Evolutionary conservation across 2,329 filamentous ascomycete species (phyloP), one percentile per base, ranked within the genome.

Genomic region (Alternaria sp.): DNA sequence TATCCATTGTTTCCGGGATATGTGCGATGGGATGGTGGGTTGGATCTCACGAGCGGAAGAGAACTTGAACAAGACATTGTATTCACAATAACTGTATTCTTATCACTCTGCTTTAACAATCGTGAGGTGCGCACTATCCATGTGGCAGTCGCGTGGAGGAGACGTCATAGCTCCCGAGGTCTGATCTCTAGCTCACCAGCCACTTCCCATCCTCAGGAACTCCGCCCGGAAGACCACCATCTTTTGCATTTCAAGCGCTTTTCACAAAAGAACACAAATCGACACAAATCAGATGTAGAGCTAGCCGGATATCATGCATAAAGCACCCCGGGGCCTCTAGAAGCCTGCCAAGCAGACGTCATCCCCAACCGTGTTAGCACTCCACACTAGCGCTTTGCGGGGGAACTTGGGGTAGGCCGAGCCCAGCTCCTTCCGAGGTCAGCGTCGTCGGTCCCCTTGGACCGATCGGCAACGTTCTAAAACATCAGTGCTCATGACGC

Each of bases 341-440:
- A 41, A 33, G n/a, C 46, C 44, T 25, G 15, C 14, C 46, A 26
- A 25, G 26, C 43, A 43, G 43, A 46, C 46, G 47, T 28, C 14
- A n/a, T 33, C 21, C 55, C 55, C n/a, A 43, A 47, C 53, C 18
- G 33, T 44, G 60, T 30, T 63, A 63, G 60, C 26, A 58, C 50
- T 44, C 56, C 56, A 41, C 56, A 44, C 60, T 63, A 60, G 60
- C 51, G 60, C 56, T 20, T 55, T 63, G 56, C 56, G 60, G 60
- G 49, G 49, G 60, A 57, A 50, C 43, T 45, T 46, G 60, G 43
- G 33, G 43, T 55, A 41, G 43, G 23, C 60, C 47, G 49, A 55
- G 43, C 56, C 55, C 33, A 55, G 44, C 33, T 59, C 44, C 30
- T 59, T 43, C 60, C 60, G 60, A 63, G 60, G 60, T 63, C 50